phyloP scores from a whole-genome alignment of 495 filamentous ascomycete species.

The Pyrenula massariospora region DNA sequence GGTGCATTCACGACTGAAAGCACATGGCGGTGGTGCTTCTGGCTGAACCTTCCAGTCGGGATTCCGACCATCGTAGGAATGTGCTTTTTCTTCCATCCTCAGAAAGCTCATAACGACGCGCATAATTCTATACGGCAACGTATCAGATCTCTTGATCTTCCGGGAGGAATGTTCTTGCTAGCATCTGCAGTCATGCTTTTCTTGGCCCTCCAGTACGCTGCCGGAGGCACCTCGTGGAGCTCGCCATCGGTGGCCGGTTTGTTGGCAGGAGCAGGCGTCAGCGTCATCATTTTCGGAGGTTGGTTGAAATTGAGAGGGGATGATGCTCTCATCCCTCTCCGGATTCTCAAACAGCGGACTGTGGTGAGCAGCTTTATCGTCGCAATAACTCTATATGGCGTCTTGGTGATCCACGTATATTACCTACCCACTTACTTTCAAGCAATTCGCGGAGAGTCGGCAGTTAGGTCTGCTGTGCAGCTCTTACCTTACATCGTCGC shows the following conservation, averaged over 20 bases:
- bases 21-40: constrained; percentile 69
- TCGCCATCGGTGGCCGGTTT: constrained; percentile 22
- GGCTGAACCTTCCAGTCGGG: constrained; percentile 35
- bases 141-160: constrained; percentile 8
- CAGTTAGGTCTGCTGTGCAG: constrained; percentile 14
- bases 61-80: constrained; percentile 33
- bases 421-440: constrained; percentile 28
- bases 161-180: constrained; percentile 41
- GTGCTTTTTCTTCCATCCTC: constrained; percentile 27
- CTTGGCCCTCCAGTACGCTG: constrained; percentile 53
- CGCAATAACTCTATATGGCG: constrained; percentile 11
- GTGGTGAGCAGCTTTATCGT: constrained; percentile 31
- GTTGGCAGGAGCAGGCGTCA: constrained; percentile 18
- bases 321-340: constrained; percentile 52
- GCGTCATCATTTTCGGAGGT: constrained; percentile 9
- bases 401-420: constrained; percentile 15
- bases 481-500: constrained; percentile 1
- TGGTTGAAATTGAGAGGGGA: constrained; percentile 33
- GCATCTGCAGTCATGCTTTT: constrained; percentile 40
- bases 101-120: background rate
- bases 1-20: constrained; percentile 39
- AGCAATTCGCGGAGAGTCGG: constrained; percentile 15
- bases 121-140: background rate
- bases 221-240: constrained; percentile 36
- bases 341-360: constrained; percentile 48